These are phyloP conservation scores for Zoysia japonica DNA, from an alignment of 176 grass and related monocot genomes.

Conservation along the genomic window DNA sequence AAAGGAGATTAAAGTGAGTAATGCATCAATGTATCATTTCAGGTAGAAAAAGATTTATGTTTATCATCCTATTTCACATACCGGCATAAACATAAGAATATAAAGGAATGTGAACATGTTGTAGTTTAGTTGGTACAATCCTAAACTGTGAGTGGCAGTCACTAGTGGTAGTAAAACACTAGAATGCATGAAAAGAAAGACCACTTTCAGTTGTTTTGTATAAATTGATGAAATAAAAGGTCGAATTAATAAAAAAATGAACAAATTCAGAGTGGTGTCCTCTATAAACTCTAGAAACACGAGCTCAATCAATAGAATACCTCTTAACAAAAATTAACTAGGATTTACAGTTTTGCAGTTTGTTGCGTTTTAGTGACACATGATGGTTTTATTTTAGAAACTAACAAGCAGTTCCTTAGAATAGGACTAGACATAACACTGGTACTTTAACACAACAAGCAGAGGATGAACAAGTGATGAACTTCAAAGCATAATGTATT, in stretches of 20 bases:
- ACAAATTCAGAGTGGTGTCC: constrained; percentile 17
- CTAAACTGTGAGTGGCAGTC: background rate
- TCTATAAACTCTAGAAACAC: constrained; percentile 9
- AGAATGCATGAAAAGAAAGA: constrained; percentile 12
- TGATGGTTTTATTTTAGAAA: constrained; percentile 1
- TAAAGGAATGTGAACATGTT: no score
- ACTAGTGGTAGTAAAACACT: background rate
- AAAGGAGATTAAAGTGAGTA: constrained; percentile 20
- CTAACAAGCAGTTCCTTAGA: constrained; percentile 15
- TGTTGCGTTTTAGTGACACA: constrained; percentile 1
- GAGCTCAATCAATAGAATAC: background rate
- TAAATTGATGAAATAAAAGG: constrained; percentile 16
- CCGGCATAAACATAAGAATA: constrained; percentile 16
- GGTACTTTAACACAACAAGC: constrained; percentile 1
- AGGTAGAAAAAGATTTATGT: no score
- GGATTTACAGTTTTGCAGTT: background rate
- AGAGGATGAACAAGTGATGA: constrained; percentile 20
- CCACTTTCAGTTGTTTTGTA: background rate
- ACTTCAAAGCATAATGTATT: constrained; percentile 22
- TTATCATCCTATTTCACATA: constrained; percentile 30
- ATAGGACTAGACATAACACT: background rate
- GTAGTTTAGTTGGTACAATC: no score
- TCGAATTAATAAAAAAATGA: background rate
- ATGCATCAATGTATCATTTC: background rate
- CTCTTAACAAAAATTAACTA: constrained; percentile 8